phyloP scores from a whole-genome alignment of 495 filamentous ascomycete species.

The Xylaria acuta region DNA sequence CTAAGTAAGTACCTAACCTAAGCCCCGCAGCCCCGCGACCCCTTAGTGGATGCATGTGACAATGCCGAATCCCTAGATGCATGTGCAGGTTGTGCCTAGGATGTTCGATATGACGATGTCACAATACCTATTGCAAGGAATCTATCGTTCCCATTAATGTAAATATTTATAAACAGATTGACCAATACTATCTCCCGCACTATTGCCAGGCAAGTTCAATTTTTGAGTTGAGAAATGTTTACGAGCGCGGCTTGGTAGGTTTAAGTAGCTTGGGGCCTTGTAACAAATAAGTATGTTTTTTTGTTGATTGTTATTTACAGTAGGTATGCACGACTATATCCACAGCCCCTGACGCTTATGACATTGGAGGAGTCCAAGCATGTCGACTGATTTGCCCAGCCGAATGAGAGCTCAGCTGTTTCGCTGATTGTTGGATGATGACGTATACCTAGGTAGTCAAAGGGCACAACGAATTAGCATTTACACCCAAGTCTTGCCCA shows the following conservation, averaged over 20 bases:
- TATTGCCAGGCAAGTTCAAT: neutral
- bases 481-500: neutral
- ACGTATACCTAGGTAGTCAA: neutral
- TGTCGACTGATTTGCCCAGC: neutral
- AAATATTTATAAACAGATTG: neutral
- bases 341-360: neutral
- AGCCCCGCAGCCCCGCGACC: constrained; percentile 2
- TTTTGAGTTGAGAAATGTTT: neutral
- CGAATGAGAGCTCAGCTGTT: neutral
- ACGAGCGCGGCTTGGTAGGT: neutral
- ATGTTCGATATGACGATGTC: too few relatives aligned
- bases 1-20: too few relatives aligned
- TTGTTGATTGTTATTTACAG: neutral
- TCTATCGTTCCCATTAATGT: neutral
- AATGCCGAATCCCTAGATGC: constrained; percentile 1
- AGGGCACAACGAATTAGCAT: neutral
- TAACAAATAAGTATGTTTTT: neutral
- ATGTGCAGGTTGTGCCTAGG: neutral
- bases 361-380: too few relatives aligned
- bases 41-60: constrained; percentile 3
- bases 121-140: too few relatives aligned
- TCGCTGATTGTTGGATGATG: neutral
- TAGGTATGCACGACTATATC: neutral
- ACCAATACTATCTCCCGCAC: neutral
- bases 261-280: neutral